Conservation (phyloP, 108 stramenopile genomes). For the Fistulifera solaris region DNA sequence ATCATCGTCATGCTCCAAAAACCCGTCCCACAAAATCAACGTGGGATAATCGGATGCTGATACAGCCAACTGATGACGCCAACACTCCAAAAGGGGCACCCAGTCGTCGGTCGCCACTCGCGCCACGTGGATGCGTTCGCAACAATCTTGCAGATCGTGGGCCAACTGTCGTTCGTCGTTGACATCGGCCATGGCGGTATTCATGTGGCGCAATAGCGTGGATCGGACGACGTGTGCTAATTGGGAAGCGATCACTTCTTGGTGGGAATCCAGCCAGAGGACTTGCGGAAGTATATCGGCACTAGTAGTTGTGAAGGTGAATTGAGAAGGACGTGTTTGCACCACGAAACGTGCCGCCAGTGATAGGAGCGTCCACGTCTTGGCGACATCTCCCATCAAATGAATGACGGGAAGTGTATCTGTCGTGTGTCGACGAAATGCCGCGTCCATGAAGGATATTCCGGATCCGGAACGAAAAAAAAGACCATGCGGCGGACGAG, state of each 20-base stretch:
- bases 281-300: constrained; percentile 15
- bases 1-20: constrained; percentile 9
- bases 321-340: constrained; percentile 18
- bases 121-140: constrained; percentile 18
- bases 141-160: constrained; percentile 15
- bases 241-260: constrained; percentile 10
- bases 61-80: constrained; percentile 5
- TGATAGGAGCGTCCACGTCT: constrained; percentile 29
- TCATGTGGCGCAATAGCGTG: constrained; percentile 12
- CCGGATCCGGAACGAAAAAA: constrained; percentile 15
- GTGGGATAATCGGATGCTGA: constrained; percentile 9
- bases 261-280: constrained; percentile 19
- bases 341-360: constrained; percentile 34
- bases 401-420: constrained; percentile 5
- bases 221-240: constrained; percentile 12
- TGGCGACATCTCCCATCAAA: constrained; percentile 17
- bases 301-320: constrained; percentile 9
- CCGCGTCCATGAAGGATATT: constrained; percentile 24
- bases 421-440: constrained; percentile 12
- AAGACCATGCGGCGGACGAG: constrained; percentile 12
- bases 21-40: constrained; percentile 29
- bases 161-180: constrained; percentile 5
- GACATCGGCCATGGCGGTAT: not conserved
- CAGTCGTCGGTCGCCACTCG: constrained; percentile 1
- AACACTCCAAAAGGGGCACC: constrained; percentile 17